Base-by-base conservation (phyloP, 305 asterid species). In the Solanum aculeatissimum region DNA sequence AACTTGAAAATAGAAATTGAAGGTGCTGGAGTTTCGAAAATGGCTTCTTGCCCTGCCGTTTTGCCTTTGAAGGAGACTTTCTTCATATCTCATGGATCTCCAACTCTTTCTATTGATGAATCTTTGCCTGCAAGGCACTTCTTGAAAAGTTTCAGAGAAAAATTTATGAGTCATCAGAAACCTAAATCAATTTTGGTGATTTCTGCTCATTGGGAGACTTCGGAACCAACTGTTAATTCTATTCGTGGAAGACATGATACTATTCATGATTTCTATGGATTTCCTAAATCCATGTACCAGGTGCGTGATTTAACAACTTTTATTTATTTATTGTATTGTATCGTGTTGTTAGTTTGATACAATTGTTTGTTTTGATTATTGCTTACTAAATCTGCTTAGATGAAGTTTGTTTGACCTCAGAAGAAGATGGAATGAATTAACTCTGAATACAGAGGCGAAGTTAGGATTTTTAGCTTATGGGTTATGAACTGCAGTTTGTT, bases 171-270 rank as follows among this genome's bases (percentile, higher is more conserved):
- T 23, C 85, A 90, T 29, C 86, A 89, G 75, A 93, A 87, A 89
- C 98, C 98, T 49, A 87, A 74, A 18, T 88, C 97, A 18, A 90
- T 95, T 40, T 84, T 94, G 80, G 32, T 92, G 15, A 83, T 95
- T 40, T 95, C 98, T 4, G 98, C 92, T 21, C 98, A 95, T 84
- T 94, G 98, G 98, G 98, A 95, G 71, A 95, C 98, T 62, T 38
- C 87, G 5, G 88, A 89, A 35, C 98, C 98, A 25, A 68, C 95
- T 47, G 89, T 95, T 87, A 93, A 89, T 89, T 87, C 89, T 85
- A 72, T 94, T 68, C 53, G 83, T 38, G 98, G 97, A 51, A 86
- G 88, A 14, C 68, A 86, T 18, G 92, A 90, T 16, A 94, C 96
- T 79, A 95, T 95, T 83, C 81, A 95, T 87, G 98, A 95, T 84